Percentiles rank a stretch among this genome's conserved stretches.
Conservation (phyloP, 129 eudicot species). For the Cynara cardunculus region DNA sequence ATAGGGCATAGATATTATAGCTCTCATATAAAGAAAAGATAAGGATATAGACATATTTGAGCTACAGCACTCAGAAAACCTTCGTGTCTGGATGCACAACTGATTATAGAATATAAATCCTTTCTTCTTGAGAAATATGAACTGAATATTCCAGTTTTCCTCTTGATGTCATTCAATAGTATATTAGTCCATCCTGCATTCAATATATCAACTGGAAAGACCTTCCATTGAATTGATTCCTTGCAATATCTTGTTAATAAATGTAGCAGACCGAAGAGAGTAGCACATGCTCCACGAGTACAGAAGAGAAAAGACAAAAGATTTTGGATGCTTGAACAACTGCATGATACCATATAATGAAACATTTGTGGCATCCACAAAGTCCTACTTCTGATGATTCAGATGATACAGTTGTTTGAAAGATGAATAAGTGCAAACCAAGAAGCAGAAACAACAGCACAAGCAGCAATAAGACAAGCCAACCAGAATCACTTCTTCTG, state of each 20-base stretch:
- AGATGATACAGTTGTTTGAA: slow-evolving; percentile 27
- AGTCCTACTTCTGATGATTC: slow-evolving; percentile 32
- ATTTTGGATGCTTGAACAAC: slow-evolving; percentile 28
- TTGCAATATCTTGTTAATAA: slow-evolving; percentile 23
- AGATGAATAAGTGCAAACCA: slow-evolving; percentile 36
- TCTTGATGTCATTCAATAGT: slow-evolving; percentile 30
- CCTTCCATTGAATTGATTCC: slow-evolving; percentile 25
- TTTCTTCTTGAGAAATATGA: slow-evolving; percentile 45
- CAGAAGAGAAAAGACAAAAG: slow-evolving; percentile 28
- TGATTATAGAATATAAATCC: slow-evolving; percentile 32
- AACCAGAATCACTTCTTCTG: slow-evolving; percentile 48
- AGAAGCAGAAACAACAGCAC: slow-evolving; percentile 39
- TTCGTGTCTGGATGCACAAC: slow-evolving; percentile 35
- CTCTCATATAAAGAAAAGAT: slow-evolving; percentile 39
- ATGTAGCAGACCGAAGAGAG: slow-evolving; percentile 11
- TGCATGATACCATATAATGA: neutral
- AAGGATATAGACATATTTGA: slow-evolving; percentile 42
- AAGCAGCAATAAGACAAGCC: slow-evolving; percentile 47
- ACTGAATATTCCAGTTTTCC: slow-evolving; percentile 33
- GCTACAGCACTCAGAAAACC: slow-evolving; percentile 41
- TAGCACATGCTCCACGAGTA: slow-evolving; percentile 38
- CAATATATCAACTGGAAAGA: slow-evolving; percentile 7
- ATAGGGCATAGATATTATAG: slow-evolving; percentile 45
- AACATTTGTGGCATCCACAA: neutral
- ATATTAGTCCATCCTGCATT: slow-evolving; percentile 24